phyloP scores from a whole-genome alignment of 164 flowering plant species.

The Tetrastigma voinierianum region DNA sequence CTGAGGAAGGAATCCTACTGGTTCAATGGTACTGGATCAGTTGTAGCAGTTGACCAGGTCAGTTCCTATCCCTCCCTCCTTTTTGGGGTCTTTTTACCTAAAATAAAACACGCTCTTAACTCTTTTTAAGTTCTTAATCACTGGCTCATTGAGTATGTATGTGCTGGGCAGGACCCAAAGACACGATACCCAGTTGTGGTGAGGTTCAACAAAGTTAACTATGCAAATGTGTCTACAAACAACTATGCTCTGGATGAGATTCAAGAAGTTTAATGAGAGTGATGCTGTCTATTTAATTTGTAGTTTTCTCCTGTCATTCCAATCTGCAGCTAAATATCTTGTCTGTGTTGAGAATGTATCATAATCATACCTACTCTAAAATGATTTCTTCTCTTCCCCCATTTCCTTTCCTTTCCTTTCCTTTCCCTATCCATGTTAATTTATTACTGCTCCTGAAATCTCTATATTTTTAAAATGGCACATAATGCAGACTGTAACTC shows the following conservation, averaged over 20 bases:
- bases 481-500: not conserved
- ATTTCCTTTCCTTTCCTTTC: not conserved
- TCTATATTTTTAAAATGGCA: not conserved
- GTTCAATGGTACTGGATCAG: constrained; percentile 89
- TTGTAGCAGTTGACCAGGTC: constrained; percentile 97
- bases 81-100: too few species aligned
- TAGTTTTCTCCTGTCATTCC: constrained; percentile 1
- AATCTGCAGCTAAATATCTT: not conserved
- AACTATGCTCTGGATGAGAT: constrained; percentile 97
- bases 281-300: not conserved
- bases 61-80: constrained; percentile 1
- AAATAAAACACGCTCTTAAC: too few species aligned
- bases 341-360: constrained; percentile 13
- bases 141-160: not conserved
- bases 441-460: not conserved
- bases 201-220: constrained; percentile 87
- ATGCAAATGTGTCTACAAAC: constrained; percentile 90
- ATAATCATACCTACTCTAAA: constrained; percentile 24
- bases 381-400: constrained; percentile 9
- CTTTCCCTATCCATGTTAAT: not conserved
- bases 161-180: constrained; percentile 62
- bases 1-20: constrained; percentile 93
- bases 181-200: constrained; percentile 93
- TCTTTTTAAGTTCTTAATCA: too few species aligned
- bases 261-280: constrained; percentile 66